phyloP scores from a whole-genome alignment of 1,284 basidiomycete genomes.

The Pseudozyma sp. region DNA sequence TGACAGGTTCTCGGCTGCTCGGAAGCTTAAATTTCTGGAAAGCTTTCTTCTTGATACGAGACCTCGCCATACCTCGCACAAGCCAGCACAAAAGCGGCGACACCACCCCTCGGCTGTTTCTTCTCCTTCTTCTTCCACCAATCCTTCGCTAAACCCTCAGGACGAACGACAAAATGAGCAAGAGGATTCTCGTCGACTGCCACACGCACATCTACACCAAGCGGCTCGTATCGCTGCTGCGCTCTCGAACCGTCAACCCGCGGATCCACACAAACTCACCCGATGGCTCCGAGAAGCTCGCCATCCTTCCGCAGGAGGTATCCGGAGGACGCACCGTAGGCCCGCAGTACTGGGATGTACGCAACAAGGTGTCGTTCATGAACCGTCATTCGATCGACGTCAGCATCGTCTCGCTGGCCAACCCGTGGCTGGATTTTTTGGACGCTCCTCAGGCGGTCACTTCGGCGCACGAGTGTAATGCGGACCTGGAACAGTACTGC shows the following conservation, averaged over 20 bases:
- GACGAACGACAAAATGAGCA: constrained; percentile 13
- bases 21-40: constrained; percentile 7
- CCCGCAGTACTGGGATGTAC: constrained; percentile 81
- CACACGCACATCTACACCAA: constrained; percentile 86
- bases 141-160: not conserved
- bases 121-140: not conserved
- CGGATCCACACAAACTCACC: constrained; percentile 27
- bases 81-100: not conserved
- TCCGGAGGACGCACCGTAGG: constrained; percentile 79
- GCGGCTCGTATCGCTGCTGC: constrained; percentile 64
- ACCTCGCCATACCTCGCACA: constrained; percentile 1
- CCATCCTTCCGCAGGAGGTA: constrained; percentile 75
- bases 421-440: constrained; percentile 89
- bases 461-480: constrained; percentile 78
- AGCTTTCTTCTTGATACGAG: not conserved
- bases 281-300: constrained; percentile 72
- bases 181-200: constrained; percentile 67
- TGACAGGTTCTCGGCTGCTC: constrained; percentile 9
- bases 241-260: constrained; percentile 23
- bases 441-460: constrained; percentile 76
- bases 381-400: constrained; percentile 78
- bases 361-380: constrained; percentile 82
- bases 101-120: not conserved
- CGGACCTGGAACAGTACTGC: constrained; percentile 82
- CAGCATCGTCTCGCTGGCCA: constrained; percentile 74